These are phyloP conservation scores for Fraxinus baroniana DNA, from an alignment of 305 asterid species.

Conservation along the genomic window DNA sequence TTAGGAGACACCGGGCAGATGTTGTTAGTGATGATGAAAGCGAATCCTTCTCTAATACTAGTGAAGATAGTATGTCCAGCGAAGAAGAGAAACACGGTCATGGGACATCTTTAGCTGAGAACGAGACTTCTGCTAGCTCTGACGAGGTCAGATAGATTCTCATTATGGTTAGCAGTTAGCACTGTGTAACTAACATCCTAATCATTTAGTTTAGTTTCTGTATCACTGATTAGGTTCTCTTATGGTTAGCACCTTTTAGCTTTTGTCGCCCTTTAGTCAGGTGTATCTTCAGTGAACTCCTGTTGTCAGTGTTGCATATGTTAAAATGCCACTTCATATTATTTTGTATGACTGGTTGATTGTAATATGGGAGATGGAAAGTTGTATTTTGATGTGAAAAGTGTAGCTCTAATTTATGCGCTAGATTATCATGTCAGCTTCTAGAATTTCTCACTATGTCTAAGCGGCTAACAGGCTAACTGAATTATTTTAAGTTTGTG, in stretches of 20 bases:
- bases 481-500: background rate
- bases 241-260: background rate
- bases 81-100: slow-evolving; percentile 74
- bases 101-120: slow-evolving; percentile 47
- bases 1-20: slow-evolving; percentile 60
- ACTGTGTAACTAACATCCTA: background rate
- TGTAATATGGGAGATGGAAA: slow-evolving; percentile 10
- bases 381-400: slow-evolving; percentile 13
- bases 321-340: background rate
- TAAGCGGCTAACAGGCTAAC: background rate
- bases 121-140: slow-evolving; percentile 66
- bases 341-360: slow-evolving; percentile 11
- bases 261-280: slow-evolving; percentile 1
- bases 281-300: background rate
- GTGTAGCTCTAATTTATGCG: slow-evolving; percentile 32
- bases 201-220: background rate
- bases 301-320: background rate
- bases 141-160: slow-evolving; percentile 39
- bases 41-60: slow-evolving; percentile 57
- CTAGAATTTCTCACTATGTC: background rate
- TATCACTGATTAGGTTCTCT: background rate
- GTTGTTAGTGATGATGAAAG: slow-evolving; percentile 74
- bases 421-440: slow-evolving; percentile 10
- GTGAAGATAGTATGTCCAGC: slow-evolving; percentile 60
- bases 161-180: background rate